These are phyloP conservation scores for Colletotrichum siamense DNA, from an alignment of 2,329 filamentous ascomycete species.

Conservation along the genomic window DNA sequence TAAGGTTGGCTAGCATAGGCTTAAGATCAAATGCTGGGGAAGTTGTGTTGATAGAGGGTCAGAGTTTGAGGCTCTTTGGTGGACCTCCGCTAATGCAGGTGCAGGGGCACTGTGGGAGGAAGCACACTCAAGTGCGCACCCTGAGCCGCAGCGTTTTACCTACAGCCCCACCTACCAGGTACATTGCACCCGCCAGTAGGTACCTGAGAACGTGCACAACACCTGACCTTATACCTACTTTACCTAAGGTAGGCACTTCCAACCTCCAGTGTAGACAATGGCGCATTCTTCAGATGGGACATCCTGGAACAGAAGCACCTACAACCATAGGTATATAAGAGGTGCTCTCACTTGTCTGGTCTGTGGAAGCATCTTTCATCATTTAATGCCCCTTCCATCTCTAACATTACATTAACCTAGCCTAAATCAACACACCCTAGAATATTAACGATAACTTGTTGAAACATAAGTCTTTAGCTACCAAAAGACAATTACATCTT, in stretches of 20 bases:
- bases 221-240: not conserved
- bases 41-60: not conserved
- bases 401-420: not conserved
- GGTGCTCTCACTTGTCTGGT: not conserved
- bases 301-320: not conserved
- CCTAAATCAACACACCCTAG: not conserved
- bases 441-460: not conserved
- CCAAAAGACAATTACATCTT: not conserved
- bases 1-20: not conserved
- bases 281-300: not conserved
- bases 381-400: not conserved
- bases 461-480: not conserved
- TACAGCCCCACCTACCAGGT: not conserved
- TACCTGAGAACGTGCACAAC: not conserved
- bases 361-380: not conserved
- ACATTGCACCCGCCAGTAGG: not conserved
- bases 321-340: not conserved
- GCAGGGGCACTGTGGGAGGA: not conserved
- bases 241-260: not conserved
- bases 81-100: not conserved
- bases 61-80: not conserved
- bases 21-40: not conserved
- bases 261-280: not conserved
- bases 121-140: not conserved
- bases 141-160: not conserved